phyloP scores from a whole-genome alignment of 2,329 filamentous ascomycete species.

The Aspergillus tubingensis region DNA sequence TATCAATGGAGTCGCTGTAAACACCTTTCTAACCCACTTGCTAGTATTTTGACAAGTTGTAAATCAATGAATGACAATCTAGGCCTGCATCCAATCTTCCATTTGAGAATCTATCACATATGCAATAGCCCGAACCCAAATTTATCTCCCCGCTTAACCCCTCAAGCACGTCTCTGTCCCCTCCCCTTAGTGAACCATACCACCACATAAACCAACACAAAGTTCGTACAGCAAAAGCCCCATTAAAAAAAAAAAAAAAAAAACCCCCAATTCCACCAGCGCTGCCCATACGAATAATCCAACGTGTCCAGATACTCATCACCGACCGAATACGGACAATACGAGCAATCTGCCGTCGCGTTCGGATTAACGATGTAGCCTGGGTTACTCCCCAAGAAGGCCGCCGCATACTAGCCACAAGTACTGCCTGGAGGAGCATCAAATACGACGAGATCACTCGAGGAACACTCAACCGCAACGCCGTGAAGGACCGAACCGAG shows the following conservation, averaged over 20 bases:
- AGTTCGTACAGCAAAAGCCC: slow-evolving; percentile 9
- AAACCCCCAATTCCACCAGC: slow-evolving; percentile 10
- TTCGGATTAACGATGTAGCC: slow-evolving; percentile 6
- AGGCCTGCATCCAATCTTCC: too few species aligned
- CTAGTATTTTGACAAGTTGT: too few species aligned
- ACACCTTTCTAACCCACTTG: too few species aligned
- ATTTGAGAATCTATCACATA: too few species aligned
- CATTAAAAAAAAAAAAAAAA: background rate
- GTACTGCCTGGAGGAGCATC: slow-evolving; percentile 9
- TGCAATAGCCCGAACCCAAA: too few species aligned
- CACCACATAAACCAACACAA: background rate
- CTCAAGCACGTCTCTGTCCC: background rate
- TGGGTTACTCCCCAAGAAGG: background rate
- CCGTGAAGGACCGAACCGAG: slow-evolving; percentile 4
- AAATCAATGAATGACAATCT: too few species aligned
- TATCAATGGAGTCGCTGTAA: too few species aligned
- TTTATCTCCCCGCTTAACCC: background rate
- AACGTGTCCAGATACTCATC: slow-evolving; percentile 3
- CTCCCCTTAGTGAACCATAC: background rate
- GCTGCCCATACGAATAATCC: slow-evolving; percentile 3
- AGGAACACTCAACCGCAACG: background rate
- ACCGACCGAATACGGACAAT: slow-evolving; percentile 5
- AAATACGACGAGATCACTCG: slow-evolving; percentile 1
- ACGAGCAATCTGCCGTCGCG: background rate
- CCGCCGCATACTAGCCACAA: slow-evolving; percentile 1